Percentiles rank a stretch among this genome's conserved stretches.
These are phyloP conservation scores for Pueraria montana DNA, from an alignment of 306 rosid species.

Conservation along the genomic window DNA sequence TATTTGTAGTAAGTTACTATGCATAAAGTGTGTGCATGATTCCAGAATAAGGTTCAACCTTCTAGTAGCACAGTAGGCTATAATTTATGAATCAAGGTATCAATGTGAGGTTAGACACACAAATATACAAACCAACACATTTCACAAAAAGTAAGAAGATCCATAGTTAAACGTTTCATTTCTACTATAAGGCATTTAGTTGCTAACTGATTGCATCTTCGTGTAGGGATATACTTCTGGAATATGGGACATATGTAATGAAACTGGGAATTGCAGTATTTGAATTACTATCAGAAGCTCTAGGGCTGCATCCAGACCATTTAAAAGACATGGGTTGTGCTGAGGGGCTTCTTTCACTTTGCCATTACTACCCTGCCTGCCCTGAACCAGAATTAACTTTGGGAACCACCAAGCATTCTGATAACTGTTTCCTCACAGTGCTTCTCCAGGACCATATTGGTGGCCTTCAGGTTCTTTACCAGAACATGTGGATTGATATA, in stretches of 20 bases:
- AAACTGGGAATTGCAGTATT: slow-evolving; percentile 35
- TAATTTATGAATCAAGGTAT: too few species aligned
- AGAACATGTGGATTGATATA: slow-evolving; percentile 45
- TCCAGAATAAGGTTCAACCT: too few species aligned
- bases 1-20: too few species aligned
- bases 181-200: too few species aligned
- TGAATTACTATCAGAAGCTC: slow-evolving; percentile 54
- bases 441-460: slow-evolving; percentile 53
- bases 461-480: slow-evolving; percentile 48
- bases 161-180: too few species aligned
- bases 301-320: slow-evolving; percentile 40
- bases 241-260: slow-evolving; percentile 41
- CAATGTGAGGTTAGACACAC: too few species aligned
- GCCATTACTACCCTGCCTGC: slow-evolving; percentile 50
- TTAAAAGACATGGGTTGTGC: slow-evolving; percentile 38
- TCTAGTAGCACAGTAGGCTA: too few species aligned
- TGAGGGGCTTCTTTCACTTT: slow-evolving; percentile 17
- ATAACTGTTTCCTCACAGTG: slow-evolving; percentile 40
- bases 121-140: too few species aligned
- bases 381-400: slow-evolving; percentile 50
- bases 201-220: slow-evolving; percentile 4
- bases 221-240: slow-evolving; percentile 45
- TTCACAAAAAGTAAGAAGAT: too few species aligned
- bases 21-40: too few species aligned
- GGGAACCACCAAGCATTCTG: slow-evolving; percentile 51